phyloP scores from a whole-genome alignment of 345 rosid species.

The Brassica cretica region DNA sequence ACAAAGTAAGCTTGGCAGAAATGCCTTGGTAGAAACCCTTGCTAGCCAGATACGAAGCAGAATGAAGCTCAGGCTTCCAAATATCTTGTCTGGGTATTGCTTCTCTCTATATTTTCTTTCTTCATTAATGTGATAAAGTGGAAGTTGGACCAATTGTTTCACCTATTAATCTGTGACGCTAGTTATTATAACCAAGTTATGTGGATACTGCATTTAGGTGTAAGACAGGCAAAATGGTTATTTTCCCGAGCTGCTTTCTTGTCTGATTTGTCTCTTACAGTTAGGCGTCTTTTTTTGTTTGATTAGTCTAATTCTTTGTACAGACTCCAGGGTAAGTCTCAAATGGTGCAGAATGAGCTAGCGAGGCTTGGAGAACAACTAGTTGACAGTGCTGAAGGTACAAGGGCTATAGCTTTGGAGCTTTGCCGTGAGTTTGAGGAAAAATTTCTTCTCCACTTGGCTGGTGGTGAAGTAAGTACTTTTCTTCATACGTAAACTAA shows the following conservation, averaged over 20 bases:
- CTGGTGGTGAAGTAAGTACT: conserved; percentile 78
- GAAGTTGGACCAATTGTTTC: conserved; percentile 11
- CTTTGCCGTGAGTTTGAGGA: conserved; percentile 99
- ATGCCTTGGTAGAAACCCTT: conserved; percentile 86
- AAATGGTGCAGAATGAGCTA: conserved; percentile 80
- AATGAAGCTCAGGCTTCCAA: conserved; percentile 93
- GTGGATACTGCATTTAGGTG: conserved; percentile 4
- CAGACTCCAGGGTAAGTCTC: conserved; percentile 94
- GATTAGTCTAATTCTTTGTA: not conserved
- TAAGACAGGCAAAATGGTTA: not conserved
- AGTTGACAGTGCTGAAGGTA: conserved; percentile 87
- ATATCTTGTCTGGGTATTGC: conserved; percentile 84
- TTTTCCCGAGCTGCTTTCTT: conserved; percentile 10
- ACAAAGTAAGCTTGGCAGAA: conserved; percentile 88
- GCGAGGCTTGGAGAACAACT: conserved; percentile 89
- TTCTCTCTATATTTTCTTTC: conserved; percentile 27
- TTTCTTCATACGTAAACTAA: conserved; percentile 27
- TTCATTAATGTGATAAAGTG: conserved; percentile 12
- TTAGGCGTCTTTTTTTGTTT: not conserved
- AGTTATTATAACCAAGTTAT: not conserved
- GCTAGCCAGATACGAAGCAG: conserved; percentile 91
- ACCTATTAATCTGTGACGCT: conserved; percentile 3
- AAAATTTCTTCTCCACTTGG: conserved; percentile 86
- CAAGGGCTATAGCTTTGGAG: conserved; percentile 95
- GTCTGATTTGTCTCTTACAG: conserved; percentile 10